Evolutionary conservation across 306 rosid species (phyloP).

Genomic region (Pueraria montana): DNA sequence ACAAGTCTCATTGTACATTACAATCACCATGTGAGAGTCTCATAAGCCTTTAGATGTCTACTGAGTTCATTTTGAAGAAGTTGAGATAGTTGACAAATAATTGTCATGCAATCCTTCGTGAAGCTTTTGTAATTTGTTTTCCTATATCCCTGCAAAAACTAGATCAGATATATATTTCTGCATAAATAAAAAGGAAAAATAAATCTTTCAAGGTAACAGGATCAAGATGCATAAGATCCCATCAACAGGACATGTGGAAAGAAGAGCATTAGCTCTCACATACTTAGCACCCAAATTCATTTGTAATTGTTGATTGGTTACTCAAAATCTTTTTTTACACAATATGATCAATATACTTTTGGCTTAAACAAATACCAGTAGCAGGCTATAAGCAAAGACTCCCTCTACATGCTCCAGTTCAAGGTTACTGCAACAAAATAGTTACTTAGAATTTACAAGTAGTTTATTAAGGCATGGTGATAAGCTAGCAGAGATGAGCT

Average conservation of each 20-base stretch:
- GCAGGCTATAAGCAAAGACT: conserved; percentile 78
- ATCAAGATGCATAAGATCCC: conserved; percentile 41
- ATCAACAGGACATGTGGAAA: conserved; percentile 29
- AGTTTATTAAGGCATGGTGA: conserved; percentile 27
- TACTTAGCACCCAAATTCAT: conserved; percentile 26
- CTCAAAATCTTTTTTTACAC: conserved; percentile 30
- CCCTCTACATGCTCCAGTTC: conserved; percentile 79
- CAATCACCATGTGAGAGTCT: too few species aligned
- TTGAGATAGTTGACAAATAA: conserved; percentile 69
- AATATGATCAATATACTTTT: conserved; percentile 12
- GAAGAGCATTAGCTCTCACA: conserved; percentile 16
- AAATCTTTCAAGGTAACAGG: conserved; percentile 20
- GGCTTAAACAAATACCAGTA: conserved; percentile 68
- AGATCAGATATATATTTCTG: conserved; percentile 40
- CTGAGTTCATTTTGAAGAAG: conserved; percentile 54
- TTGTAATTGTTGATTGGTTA: conserved; percentile 37
- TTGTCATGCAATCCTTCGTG: conserved; percentile 70
- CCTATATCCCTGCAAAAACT: conserved; percentile 77
- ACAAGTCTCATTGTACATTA: too few species aligned
- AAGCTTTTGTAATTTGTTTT: conserved; percentile 74
- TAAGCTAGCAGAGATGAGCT: conserved; percentile 34
- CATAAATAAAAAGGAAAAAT: conserved; percentile 28
- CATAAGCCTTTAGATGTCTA: conserved; percentile 46
- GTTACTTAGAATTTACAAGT: conserved; percentile 45
- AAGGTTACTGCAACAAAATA: conserved; percentile 67